A percentile compares a stretch with the other conserved stretches of the same genome.
These are phyloP conservation scores for Pharus latifolius DNA, from an alignment of 176 grass and related monocot species.

Conservation along the genomic window DNA sequence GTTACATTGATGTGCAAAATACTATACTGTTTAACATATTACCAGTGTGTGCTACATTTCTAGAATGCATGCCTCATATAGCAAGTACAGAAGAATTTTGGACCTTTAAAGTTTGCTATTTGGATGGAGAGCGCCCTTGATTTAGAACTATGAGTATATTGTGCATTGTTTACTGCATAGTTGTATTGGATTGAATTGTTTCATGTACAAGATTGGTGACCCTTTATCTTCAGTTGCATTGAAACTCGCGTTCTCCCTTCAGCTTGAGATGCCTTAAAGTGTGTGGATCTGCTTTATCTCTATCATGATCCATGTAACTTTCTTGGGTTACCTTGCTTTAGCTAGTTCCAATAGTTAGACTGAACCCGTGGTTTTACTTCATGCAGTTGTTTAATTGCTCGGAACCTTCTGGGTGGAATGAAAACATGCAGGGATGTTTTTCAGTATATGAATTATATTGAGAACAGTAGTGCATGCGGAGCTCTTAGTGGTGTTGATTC, in stretches of 20 bases:
- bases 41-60: not conserved
- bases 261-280: not conserved
- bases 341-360: not conserved
- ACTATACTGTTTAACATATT: too few species aligned
- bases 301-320: not conserved
- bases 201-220: not conserved
- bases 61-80: not conserved
- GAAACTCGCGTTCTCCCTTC: not conserved
- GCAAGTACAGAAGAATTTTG: not conserved
- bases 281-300: not conserved
- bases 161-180: not conserved
- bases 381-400: conserved; percentile 78
- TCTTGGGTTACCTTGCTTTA: conserved; percentile 11
- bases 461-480: conserved; percentile 55
- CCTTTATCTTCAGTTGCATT: not conserved
- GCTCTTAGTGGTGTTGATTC: conserved; percentile 52
- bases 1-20: not conserved
- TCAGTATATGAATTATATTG: conserved; percentile 80
- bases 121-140: too few species aligned
- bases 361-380: conserved; percentile 20
- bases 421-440: conserved; percentile 90
- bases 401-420: conserved; percentile 91
- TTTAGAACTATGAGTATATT: too few species aligned
- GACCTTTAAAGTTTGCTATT: not conserved
- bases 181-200: not conserved